Evolutionary conservation across 441 rosid species (phyloP).

Genomic region (Aquilaria agallochum): DNA sequence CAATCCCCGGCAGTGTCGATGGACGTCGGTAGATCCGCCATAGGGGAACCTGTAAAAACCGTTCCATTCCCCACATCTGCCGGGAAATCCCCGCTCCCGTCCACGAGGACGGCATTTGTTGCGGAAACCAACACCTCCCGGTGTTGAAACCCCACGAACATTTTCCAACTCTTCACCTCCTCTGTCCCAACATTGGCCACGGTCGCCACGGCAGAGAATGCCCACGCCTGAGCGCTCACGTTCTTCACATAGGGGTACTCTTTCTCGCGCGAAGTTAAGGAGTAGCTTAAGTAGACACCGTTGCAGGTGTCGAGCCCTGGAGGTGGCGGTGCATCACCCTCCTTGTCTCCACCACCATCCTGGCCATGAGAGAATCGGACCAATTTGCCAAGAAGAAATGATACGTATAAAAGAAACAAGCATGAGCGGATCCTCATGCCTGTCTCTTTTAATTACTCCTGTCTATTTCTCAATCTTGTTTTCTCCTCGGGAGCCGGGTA

Average conservation of each 20-base stretch:
- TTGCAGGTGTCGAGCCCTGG: slow-evolving; percentile 49
- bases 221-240: slow-evolving; percentile 75
- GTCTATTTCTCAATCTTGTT: not conserved
- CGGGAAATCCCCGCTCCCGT: slow-evolving; percentile 39
- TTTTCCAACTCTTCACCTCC: slow-evolving; percentile 71
- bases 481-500: not conserved
- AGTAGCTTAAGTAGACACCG: slow-evolving; percentile 64
- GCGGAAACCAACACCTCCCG: slow-evolving; percentile 65
- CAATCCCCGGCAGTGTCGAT: slow-evolving; percentile 57
- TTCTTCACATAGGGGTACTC: slow-evolving; percentile 54
- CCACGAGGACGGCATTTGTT: slow-evolving; percentile 40
- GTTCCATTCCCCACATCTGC: slow-evolving; percentile 50
- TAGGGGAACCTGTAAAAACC: slow-evolving; percentile 38
- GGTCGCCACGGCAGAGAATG: slow-evolving; percentile 65
- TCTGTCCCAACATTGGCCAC: slow-evolving; percentile 57
- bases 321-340: slow-evolving; percentile 32
- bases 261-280: slow-evolving; percentile 43
- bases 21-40: slow-evolving; percentile 43
- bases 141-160: slow-evolving; percentile 63
- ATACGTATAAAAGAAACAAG: slow-evolving; percentile 5
- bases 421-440: slow-evolving; percentile 26
- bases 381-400: slow-evolving; percentile 1
- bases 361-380: slow-evolving; percentile 28
- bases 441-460: not conserved
- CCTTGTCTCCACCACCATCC: slow-evolving; percentile 27